Base-by-base conservation (phyloP, 2,329 filamentous ascomycete species). In the Myriosclerotinia curreyana region DNA sequence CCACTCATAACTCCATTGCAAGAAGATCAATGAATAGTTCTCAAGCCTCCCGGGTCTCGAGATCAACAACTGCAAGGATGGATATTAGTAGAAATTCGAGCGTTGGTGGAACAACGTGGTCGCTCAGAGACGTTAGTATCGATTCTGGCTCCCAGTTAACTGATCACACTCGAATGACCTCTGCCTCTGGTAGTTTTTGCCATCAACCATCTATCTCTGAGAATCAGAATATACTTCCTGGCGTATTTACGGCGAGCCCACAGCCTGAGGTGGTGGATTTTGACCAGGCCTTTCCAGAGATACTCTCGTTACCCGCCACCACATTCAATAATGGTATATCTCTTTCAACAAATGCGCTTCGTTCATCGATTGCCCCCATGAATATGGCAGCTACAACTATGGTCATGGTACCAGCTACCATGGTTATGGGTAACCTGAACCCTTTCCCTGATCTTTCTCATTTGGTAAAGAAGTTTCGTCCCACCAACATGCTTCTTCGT, bases 401-500 rank as follows among this genome's bases (percentile, higher is more conserved):
- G 44, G n/a, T 48, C 1, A 48, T 48, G 9, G 9, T 20, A 22
- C 22, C 49, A 20, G 1, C 0, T 15, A 9, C 38, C 6, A 31
- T 52, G 8, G 3, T 20, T 3, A 25, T 44, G 25, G n/a, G 22
- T 12, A 46, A 12, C 14, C 20, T 25, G 1, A 12, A 5, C 12
- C 1, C 25, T 22, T 2, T 34, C 2, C 51, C 59, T 3, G 51
- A 46, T 62, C 40, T 36, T 5, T 56, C 31, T 5, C 50, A 55
- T 4, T 25, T 59, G 31, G 55, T 59, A 7, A 62, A 46, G 20
- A 34, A 48, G 14, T 63, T 63, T 7, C 61, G 44, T 3, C 61
- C 61, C 1, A 59, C 61, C 1, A 59, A 63, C 9, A 63, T 63
- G 61, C 52, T 63, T 40, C 61, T 63, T 25, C 61, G 61, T 6